Base-by-base conservation (phyloP, 2,329 filamentous ascomycete genomes). In the Penicillium corylophilum region DNA sequence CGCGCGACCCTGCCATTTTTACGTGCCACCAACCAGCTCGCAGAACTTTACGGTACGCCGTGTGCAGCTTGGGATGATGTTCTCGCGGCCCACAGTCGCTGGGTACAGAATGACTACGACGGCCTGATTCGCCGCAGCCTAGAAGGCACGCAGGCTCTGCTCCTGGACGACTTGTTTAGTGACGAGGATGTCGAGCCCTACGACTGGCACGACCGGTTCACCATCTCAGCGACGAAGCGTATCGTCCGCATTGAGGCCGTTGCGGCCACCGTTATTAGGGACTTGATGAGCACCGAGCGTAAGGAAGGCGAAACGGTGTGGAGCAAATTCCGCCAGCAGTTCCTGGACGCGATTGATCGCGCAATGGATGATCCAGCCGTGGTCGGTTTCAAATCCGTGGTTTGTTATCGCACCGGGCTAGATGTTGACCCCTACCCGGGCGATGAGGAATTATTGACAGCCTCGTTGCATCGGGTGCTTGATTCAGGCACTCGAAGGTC, bases 341-440 rank as follows among this genome's bases (percentile, higher is more conserved):
- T 73, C 35, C 62, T 65, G 10, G 52, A 60, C 3, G 59, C 76
- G 22, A 84, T 94, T 31, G 65, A 73, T 10, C 70, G 77, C 1
- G 79, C 82, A 2, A 77, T 91, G 23, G 73, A 77, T 0, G 85
- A 94, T 63, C 74, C 81, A 0, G 79, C 85, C 16, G 85, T 95
- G 2, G 88, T 83, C 1, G 90, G 82, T 2, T 95, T 95, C 79
- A 94, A 95, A 70, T 89, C 85, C 1, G 84, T 92, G 44, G 83
- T 95, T 49, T 93, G 89, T 71, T 94, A 94, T 67, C 81, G 89
- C 13, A 89, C 85, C 0, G 90, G 90, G 0, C 76, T 92, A 5
- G 81, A 82, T 35, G 76, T 93, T 15, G 73, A 80, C n/a, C 65
- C 78, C 7, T 73, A 79, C 47, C 67, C 77, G 1, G 73, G 76